These are phyloP conservation scores for Zygosaccharomyces gambellarensis DNA, from an alignment of 805 yeast genomes.

Conservation along the genomic window DNA sequence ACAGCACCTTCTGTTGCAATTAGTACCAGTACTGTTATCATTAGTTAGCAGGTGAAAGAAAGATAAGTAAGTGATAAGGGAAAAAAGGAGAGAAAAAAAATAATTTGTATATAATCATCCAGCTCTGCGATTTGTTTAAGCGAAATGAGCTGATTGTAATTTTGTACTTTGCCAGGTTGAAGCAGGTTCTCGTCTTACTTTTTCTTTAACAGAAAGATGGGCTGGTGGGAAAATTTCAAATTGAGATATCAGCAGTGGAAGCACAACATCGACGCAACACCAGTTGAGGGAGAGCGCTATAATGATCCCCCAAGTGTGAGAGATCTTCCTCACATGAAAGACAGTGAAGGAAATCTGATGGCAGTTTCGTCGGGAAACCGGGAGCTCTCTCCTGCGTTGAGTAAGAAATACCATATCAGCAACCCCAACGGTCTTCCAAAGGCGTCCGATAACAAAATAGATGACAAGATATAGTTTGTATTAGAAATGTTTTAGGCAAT, in stretches of 20 bases:
- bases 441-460: conserved; percentile 8
- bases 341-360: conserved; percentile 23
- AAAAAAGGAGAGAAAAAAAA: too few species aligned
- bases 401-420: conserved; percentile 20
- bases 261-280: conserved; percentile 21
- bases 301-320: conserved; percentile 21
- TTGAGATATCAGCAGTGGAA: conserved; percentile 18
- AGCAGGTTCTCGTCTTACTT: neutral
- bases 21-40: too few species aligned
- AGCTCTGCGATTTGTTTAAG: neutral
- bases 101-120: neutral
- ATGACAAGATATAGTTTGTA: conserved; percentile 14
- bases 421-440: conserved; percentile 4
- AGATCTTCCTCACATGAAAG: conserved; percentile 27
- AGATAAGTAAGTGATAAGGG: too few species aligned
- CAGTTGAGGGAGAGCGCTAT: conserved; percentile 26
- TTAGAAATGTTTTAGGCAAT: conserved; percentile 27
- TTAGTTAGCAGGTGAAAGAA: too few species aligned
- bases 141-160: neutral
- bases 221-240: conserved; percentile 17
- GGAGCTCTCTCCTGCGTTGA: conserved; percentile 24
- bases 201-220: conserved; percentile 4
- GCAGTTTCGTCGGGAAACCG: conserved; percentile 29
- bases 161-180: neutral
- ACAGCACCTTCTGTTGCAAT: too few species aligned